Percentiles rank a stretch among this genome's conserved stretches.
Conservation (phyloP, 2,329 filamentous ascomycete genomes). For the Pseudogymnoascus sp. region DNA sequence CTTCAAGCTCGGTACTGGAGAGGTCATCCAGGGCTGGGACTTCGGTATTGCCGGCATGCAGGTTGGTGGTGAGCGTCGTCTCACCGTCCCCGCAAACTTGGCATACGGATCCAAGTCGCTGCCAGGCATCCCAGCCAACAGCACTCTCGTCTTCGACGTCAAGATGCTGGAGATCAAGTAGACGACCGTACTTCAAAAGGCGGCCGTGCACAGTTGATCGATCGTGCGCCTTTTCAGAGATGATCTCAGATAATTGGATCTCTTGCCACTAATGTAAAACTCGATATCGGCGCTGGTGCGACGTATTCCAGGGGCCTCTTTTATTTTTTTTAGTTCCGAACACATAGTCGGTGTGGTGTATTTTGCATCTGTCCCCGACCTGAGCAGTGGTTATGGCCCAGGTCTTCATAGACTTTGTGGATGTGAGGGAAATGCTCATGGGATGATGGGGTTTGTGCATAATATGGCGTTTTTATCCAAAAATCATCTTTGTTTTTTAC, state of each 20-base stretch:
- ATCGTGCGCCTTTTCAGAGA: neutral
- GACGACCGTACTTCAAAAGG: conserved; percentile 21
- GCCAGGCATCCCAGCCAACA: conserved; percentile 85
- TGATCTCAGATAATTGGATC: neutral
- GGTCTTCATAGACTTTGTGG: conserved; percentile 6
- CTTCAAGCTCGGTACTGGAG: conserved; percentile 88
- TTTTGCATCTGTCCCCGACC: conserved; percentile 28
- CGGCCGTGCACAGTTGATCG: neutral
- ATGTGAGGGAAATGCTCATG: conserved; percentile 17
- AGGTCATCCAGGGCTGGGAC: conserved; percentile 99
- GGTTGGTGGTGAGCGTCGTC: conserved; percentile 84
- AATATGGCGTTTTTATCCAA: conserved; percentile 26
- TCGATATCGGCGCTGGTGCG: conserved; percentile 1
- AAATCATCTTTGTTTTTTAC: conserved; percentile 20
- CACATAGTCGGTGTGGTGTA: conserved; percentile 13
- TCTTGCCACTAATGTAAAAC: conserved; percentile 8
- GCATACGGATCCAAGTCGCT: conserved; percentile 81
- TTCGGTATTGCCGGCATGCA: conserved; percentile 88
- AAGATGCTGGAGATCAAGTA: conserved; percentile 81
- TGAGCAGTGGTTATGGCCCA: conserved; percentile 19
- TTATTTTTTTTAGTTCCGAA: neutral
- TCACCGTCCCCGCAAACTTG: conserved; percentile 78
- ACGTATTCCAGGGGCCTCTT: neutral
- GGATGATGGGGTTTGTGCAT: conserved; percentile 27
- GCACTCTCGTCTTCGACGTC: conserved; percentile 84